Evolutionary conservation across 306 rosid genomes (phyloP), one percentile per base, ranked within the genome.

Genomic region (Trifolium repens): DNA sequence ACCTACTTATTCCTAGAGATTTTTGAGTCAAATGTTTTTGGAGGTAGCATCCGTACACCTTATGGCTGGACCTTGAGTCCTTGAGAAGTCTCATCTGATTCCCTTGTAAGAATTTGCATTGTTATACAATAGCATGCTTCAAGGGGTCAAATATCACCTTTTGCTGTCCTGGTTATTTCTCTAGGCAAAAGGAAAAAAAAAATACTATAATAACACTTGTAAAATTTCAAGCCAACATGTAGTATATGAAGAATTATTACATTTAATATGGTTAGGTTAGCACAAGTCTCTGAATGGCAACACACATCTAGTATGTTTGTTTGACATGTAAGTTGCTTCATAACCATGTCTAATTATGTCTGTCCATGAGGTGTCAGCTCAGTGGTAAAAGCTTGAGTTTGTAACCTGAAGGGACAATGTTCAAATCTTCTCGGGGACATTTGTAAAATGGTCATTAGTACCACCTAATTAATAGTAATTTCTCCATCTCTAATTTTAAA

Each of bases 251-350:
- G 39, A 50, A 37, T n/a, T 7, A 37, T 16, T 15, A n/a, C 19
- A 24, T 14, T 30, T 15, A 15, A 61, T 62, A n/a, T 24, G 8
- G 6, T n/a, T n/a, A n/a, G n/a, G 30, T 16, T 35, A 63, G 27
- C 14, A 16, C 62, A 57, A 50, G 42, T 63, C 27, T 30, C 15
- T 13, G 34, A 37, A 37, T 46, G 19, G 39, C 54, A 64, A 40
- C 47, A 39, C 15, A 15, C 59, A 37, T 54, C 44, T 40, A 39
- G 43, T 39, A 43, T 74, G 78, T 66, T 63, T 64, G 53, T 73
- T 69, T 68, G 43, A 46, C 76, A 40, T 58, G 78, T 40, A 26
- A 71, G 26, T 50, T 71, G 58, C 59, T 49, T 62, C n/a, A 59
- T 67, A 54, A 22, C 14, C 24, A 49, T 32, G 35, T 32, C 4